Conservation (phyloP, 495 filamentous ascomycete species). For the Penicillium cosmopolitanum region DNA sequence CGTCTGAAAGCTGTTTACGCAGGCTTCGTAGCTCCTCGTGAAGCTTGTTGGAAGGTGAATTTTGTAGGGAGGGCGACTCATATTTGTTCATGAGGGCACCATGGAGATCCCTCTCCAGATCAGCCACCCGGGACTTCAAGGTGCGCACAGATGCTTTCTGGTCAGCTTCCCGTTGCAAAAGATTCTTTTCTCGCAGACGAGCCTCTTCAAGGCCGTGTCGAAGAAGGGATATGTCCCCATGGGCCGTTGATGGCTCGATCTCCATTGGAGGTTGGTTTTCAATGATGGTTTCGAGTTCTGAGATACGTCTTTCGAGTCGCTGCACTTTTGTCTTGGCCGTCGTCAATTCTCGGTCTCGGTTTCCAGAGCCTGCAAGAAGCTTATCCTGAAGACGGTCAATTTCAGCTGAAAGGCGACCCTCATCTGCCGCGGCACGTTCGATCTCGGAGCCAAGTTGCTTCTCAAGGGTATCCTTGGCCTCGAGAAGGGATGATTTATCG, state of each 20-base stretch:
- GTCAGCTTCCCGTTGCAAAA: conserved; percentile 63
- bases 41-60: conserved; percentile 57
- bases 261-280: conserved; percentile 40
- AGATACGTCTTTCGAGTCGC: conserved; percentile 60
- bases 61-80: conserved; percentile 46
- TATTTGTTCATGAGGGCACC: conserved; percentile 55
- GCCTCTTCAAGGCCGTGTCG: conserved; percentile 64
- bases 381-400: conserved; percentile 59
- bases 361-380: conserved; percentile 43
- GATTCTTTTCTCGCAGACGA: conserved; percentile 63
- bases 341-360: conserved; percentile 53
- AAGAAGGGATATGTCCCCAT: conserved; percentile 59
- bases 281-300: conserved; percentile 61
- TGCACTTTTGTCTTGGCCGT: conserved; percentile 57
- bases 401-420: conserved; percentile 59
- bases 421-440: conserved; percentile 59
- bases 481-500: conserved; percentile 54
- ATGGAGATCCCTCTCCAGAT: conserved; percentile 61
- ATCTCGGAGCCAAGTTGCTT: conserved; percentile 58
- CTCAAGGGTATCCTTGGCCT: conserved; percentile 57
- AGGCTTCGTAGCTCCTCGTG: conserved; percentile 66
- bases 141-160: conserved; percentile 58
- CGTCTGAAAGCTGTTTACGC: conserved; percentile 63
- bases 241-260: conserved; percentile 44
- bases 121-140: conserved; percentile 56